Evolutionary conservation across 306 rosid species (phyloP), one percentile per base, ranked within the genome.

Genomic region (Sechiopsis laciniata): DNA sequence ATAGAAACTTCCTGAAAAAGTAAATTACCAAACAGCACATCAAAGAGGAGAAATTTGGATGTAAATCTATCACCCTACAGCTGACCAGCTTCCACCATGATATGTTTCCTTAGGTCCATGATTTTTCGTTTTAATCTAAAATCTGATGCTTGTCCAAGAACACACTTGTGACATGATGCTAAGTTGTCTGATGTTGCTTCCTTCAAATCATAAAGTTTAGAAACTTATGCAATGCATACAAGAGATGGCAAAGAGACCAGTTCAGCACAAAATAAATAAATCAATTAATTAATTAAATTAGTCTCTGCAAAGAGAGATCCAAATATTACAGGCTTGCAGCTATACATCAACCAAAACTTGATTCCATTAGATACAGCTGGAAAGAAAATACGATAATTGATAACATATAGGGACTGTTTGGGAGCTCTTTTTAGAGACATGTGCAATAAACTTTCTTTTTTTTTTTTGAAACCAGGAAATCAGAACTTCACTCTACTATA

Each of bases 111-210:
- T 40, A 40, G 69, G 52, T 37, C 29, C 71, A 64, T 40, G 71
- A 37, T 37, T 37, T 64, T 64, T 64, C 71, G 40, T 37, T 64
- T 64, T 64, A 64, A 17, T 17, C 24, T 64, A 37, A 64, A 64
- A 64, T 37, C 52, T 10, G 71, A 64, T 64, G 71, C 71, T 56
- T 64, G 53, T 64, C 26, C 71, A 64, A 62, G 20, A 48, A 62
- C 40, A 16, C 21, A 32, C 50, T 62, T 32, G 69, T 62, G 50
- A 32, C 50, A 29, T 29, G 46, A 62, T 32, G 69, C 50, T 40
- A 64, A 37, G 71, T 40, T 37, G 71, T 10, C 52, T 40, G 71
- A 64, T 64, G 53, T n/a, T 64, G 71, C 71, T 40, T 64, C 71
- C 71, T 64, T 64, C 71, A 64, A 64, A 4, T 64, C 71, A 64